Conservation (phyloP, 2,329 filamentous ascomycete genomes). For the Albophoma yamanashiensis region DNA sequence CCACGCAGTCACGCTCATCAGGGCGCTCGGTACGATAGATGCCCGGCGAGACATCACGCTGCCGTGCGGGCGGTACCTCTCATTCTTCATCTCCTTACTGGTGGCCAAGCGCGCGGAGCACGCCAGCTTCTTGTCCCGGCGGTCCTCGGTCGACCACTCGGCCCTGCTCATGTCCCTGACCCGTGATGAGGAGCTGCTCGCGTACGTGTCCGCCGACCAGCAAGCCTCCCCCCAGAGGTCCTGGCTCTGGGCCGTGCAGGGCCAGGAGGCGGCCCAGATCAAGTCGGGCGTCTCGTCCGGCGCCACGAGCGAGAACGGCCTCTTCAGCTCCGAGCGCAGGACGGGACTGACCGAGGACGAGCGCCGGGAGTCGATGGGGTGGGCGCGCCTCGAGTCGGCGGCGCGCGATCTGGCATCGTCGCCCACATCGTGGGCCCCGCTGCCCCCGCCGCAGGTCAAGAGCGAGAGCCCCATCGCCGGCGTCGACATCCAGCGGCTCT, state of each 20-base stretch:
- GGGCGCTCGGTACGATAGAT: constrained; percentile 60
- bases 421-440: constrained; percentile 18
- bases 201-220: constrained; percentile 76
- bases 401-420: constrained; percentile 17
- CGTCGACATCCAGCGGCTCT: constrained; percentile 16
- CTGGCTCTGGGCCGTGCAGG: constrained; percentile 71
- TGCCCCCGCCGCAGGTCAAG: constrained; percentile 23
- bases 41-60: constrained; percentile 61
- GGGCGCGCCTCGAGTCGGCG: constrained; percentile 58
- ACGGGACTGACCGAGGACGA: constrained; percentile 46
- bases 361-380: constrained; percentile 65
- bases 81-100: constrained; percentile 67
- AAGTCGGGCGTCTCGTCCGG: constrained; percentile 7
- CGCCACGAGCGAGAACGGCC: constrained; percentile 21
- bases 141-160: constrained; percentile 19
- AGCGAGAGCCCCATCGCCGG: constrained; percentile 18
- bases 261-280: constrained; percentile 28
- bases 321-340: constrained; percentile 35
- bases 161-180: constrained; percentile 21
- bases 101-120: constrained; percentile 42
- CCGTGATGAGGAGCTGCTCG: constrained; percentile 77
- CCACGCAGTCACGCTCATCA: constrained; percentile 61
- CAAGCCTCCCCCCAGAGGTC: constrained; percentile 67
- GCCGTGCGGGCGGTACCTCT: constrained; percentile 70
- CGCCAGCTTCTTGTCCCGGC: constrained; percentile 23